Evolutionary conservation across 192 early-diverging fungal genomes (phyloP).

Genomic region (Anaeromyces robustus): DNA sequence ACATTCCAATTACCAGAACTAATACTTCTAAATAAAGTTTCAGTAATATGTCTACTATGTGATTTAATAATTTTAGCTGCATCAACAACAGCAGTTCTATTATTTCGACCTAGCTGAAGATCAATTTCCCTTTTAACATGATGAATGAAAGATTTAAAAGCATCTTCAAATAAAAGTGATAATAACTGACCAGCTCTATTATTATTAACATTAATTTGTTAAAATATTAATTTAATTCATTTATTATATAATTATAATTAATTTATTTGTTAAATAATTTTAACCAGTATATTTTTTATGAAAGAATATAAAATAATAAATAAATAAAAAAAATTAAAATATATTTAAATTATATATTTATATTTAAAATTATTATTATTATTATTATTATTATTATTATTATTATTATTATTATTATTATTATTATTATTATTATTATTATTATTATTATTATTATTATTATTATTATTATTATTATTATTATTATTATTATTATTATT

Average conservation of each 20-base stretch:
- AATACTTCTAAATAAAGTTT: conserved; percentile 81
- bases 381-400: no score
- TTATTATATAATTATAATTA: no score
- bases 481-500: no score
- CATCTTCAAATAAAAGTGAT: conserved; percentile 88
- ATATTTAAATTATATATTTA: neutral
- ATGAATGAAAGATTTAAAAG: conserved; percentile 84
- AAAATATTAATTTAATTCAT: no score
- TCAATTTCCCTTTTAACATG: conserved; percentile 83
- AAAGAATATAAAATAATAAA: no score
- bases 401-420: no score
- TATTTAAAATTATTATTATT: neutral
- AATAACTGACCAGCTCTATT: conserved; percentile 80
- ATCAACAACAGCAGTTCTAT: conserved; percentile 77
- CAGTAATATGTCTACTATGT: conserved; percentile 71
- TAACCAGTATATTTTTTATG: no score
- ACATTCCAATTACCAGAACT: conserved; percentile 96
- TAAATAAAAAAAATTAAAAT: neutral
- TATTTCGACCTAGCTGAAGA: conserved; percentile 73
- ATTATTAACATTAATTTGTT: neutral
- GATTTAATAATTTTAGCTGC: conserved; percentile 32
- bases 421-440: no score
- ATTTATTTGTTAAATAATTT: no score
- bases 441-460: no score
- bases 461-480: no score